Conservation (phyloP, 1,139 yeast genomes). For the Pichia sp. region DNA sequence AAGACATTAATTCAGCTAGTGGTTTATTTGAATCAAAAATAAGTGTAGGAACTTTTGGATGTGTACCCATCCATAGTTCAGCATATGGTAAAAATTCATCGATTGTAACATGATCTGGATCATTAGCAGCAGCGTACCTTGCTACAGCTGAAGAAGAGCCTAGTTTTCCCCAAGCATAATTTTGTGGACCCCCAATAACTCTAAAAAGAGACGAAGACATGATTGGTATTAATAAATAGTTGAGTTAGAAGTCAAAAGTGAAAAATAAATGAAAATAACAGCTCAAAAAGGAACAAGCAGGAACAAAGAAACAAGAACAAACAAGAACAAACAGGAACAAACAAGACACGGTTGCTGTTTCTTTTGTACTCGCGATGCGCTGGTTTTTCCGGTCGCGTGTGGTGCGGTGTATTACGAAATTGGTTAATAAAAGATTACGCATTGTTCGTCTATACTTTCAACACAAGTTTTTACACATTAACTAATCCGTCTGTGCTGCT, state of each 20-base stretch:
- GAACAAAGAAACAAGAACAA: no score
- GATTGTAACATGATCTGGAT: conserved; percentile 47
- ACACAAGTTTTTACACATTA: no score
- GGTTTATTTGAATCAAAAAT: conserved; percentile 45
- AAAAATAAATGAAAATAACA: not conserved
- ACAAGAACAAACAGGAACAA: no score
- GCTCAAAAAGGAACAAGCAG: not conserved
- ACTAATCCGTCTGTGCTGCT: no score
- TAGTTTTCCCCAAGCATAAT: conserved; percentile 74
- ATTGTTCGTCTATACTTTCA: no score
- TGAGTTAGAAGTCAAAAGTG: not conserved
- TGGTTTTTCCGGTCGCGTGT: no score
- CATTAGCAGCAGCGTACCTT: conserved; percentile 67
- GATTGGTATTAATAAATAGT: not conserved
- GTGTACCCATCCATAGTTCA: conserved; percentile 98
- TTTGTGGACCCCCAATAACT: conserved; percentile 36
- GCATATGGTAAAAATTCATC: conserved; percentile 79
- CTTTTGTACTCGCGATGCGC: no score
- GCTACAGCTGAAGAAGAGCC: conserved; percentile 88
- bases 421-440: no score
- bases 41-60: conserved; percentile 83
- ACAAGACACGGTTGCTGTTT: no score
- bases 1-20: conserved; percentile 59
- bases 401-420: no score
- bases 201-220: conserved; percentile 25